Evolutionary conservation across 371 early-diverging fungal species (phyloP).

Genomic region (Mucor velutinosus): DNA sequence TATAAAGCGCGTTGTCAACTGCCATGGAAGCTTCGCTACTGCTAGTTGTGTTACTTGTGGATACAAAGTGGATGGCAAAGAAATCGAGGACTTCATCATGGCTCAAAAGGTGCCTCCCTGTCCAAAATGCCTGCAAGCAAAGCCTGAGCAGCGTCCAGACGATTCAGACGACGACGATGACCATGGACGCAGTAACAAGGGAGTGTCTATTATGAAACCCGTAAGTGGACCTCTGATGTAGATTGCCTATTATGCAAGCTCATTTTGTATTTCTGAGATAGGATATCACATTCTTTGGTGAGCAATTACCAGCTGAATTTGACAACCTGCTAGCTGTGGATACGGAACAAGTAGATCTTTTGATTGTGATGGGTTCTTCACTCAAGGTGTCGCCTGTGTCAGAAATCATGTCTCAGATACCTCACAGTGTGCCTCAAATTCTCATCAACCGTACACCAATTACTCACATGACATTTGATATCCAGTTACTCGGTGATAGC

Average conservation of each 20-base stretch:
- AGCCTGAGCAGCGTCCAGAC: background rate
- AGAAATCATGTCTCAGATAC: slow-evolving; percentile 83
- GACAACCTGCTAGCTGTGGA: slow-evolving; percentile 73
- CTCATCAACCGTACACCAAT: slow-evolving; percentile 91
- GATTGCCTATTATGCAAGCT: background rate
- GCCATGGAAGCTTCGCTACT: slow-evolving; percentile 93
- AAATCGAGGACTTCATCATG: slow-evolving; percentile 79
- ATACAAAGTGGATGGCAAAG: slow-evolving; percentile 74
- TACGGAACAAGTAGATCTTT: slow-evolving; percentile 74
- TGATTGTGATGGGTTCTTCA: slow-evolving; percentile 95
- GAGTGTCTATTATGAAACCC: slow-evolving; percentile 51
- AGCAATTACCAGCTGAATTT: slow-evolving; percentile 81
- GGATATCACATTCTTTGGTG: slow-evolving; percentile 96
- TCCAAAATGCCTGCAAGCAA: slow-evolving; percentile 34
- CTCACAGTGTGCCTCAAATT: slow-evolving; percentile 85
- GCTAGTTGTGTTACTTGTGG: slow-evolving; percentile 90
- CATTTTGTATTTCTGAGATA: slow-evolving; percentile 5
- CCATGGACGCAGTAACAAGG: slow-evolving; percentile 13
- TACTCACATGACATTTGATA: slow-evolving; percentile 83
- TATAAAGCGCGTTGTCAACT: slow-evolving; percentile 82
- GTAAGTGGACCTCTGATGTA: slow-evolving; percentile 22
- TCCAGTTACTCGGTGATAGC: slow-evolving; percentile 86
- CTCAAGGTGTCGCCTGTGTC: slow-evolving; percentile 95
- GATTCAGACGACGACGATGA: slow-evolving; percentile 39
- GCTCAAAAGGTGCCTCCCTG: slow-evolving; percentile 54